phyloP scores from a whole-genome alignment of 805 yeast genomes.

The Tetrapisispora taiwanensis region DNA sequence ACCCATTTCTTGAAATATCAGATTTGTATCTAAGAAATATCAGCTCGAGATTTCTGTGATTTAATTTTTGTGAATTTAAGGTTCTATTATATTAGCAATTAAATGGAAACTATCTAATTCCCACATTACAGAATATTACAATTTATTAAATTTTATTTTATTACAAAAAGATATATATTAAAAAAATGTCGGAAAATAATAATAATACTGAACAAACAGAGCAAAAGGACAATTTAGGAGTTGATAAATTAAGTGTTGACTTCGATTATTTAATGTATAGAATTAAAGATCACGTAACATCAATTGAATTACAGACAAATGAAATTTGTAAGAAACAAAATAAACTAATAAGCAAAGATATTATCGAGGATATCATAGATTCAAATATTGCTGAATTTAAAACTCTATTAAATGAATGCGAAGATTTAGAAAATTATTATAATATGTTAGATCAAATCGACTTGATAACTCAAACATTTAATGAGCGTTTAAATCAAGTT shows the following conservation, averaged over 20 bases:
- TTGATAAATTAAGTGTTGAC: conserved; percentile 47
- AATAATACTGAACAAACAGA: background rate
- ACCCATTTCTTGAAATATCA: too few species aligned
- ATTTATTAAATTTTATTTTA: too few species aligned
- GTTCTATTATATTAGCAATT: too few species aligned
- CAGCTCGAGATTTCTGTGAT: too few species aligned
- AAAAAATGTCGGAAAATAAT: background rate
- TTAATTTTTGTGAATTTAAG: too few species aligned
- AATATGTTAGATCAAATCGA: conserved; percentile 43
- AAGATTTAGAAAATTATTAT: conserved; percentile 42
- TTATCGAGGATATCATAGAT: conserved; percentile 29
- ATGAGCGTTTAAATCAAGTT: conserved; percentile 22
- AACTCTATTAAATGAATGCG: conserved; percentile 34
- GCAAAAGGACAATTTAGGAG: conserved; percentile 48
- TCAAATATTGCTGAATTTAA: conserved; percentile 34
- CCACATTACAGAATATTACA: too few species aligned
- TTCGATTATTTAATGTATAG: conserved; percentile 58
- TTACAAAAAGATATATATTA: too few species aligned
- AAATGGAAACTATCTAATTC: too few species aligned
- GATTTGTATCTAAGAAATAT: too few species aligned
- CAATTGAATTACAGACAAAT: conserved; percentile 36
- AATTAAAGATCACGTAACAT: conserved; percentile 45
- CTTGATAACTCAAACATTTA: conserved; percentile 33
- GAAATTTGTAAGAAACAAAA: conserved; percentile 20
- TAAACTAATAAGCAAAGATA: conserved; percentile 18